These are phyloP conservation scores for Aeschynomene evenia DNA, from an alignment of 306 rosid species.

Conservation along the genomic window DNA sequence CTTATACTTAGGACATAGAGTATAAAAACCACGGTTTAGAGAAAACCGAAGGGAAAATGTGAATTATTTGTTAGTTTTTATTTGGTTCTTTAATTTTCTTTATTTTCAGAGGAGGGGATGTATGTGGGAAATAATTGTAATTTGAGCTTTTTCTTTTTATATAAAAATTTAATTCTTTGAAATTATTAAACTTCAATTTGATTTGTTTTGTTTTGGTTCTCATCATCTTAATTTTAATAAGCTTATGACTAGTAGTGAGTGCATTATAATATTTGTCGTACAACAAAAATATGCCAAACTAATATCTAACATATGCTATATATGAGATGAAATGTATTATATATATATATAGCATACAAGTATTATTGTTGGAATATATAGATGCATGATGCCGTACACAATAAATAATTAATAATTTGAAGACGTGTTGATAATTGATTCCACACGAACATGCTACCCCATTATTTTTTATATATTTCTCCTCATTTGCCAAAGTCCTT, in stretches of 20 bases:
- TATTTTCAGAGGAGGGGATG: slow-evolving; percentile 36
- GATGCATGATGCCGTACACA: slow-evolving; percentile 37
- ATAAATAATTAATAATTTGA: slow-evolving; percentile 28
- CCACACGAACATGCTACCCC: slow-evolving; percentile 36
- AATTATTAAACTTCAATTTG: slow-evolving; percentile 20
- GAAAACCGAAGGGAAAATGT: slow-evolving; percentile 39
- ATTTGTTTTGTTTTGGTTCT: slow-evolving; percentile 11
- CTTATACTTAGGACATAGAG: slow-evolving; percentile 44
- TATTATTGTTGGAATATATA: too few species aligned
- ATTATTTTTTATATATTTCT: too few species aligned
- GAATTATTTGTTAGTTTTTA: slow-evolving; percentile 44
- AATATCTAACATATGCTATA: too few species aligned
- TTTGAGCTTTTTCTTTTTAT: slow-evolving; percentile 32
- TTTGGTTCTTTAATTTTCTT: slow-evolving; percentile 28
- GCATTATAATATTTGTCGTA: too few species aligned
- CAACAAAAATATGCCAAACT: too few species aligned
- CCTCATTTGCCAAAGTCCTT: slow-evolving; percentile 19
- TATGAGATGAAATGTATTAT: too few species aligned
- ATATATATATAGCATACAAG: too few species aligned
- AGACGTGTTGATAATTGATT: slow-evolving; percentile 59
- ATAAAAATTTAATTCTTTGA: slow-evolving; percentile 58
- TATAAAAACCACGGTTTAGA: slow-evolving; percentile 34
- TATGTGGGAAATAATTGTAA: slow-evolving; percentile 55
- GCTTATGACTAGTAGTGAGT: slow-evolving; percentile 20
- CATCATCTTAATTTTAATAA: slow-evolving; percentile 13